Evolutionary conservation across 352 stramenopile genomes (phyloP).

Genomic region (Plasmopara muralis): DNA sequence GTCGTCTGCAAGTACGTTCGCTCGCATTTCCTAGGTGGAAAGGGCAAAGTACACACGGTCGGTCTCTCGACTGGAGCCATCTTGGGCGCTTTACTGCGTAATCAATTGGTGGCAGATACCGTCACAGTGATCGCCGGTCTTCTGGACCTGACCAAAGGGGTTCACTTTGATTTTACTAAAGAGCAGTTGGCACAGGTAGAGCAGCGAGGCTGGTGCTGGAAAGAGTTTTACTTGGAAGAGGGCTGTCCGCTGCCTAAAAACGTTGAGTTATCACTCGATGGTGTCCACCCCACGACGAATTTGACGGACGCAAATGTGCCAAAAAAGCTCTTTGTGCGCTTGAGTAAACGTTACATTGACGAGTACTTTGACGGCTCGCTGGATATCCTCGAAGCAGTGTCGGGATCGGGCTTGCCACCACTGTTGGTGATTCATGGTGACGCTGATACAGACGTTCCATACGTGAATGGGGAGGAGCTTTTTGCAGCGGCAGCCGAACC

Average conservation of each 20-base stretch:
- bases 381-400: constrained; percentile 36
- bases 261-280: constrained; percentile 39
- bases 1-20: constrained; percentile 42
- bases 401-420: constrained; percentile 13
- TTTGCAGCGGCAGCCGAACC: constrained; percentile 48
- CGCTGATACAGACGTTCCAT: constrained; percentile 51
- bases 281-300: constrained; percentile 15
- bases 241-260: constrained; percentile 30
- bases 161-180: constrained; percentile 51
- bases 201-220: constrained; percentile 43
- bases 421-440: constrained; percentile 68
- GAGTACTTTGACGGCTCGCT: constrained; percentile 42
- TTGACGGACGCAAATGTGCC: constrained; percentile 17
- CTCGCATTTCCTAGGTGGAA: constrained; percentile 21
- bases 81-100: constrained; percentile 49
- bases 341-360: constrained; percentile 43
- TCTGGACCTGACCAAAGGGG: constrained; percentile 37
- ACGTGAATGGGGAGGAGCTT: constrained; percentile 43
- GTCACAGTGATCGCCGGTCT: constrained; percentile 58
- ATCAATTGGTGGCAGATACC: constrained; percentile 33
- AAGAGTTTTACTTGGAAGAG: constrained; percentile 61
- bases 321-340: constrained; percentile 46
- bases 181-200: constrained; percentile 40
- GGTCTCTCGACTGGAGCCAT: constrained; percentile 72
- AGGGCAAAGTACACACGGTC: constrained; percentile 43